Evolutionary conservation across 2,329 filamentous ascomycete species (phyloP), one percentile per base, ranked within the genome.

Genomic region (Calonectria hongkongensis): DNA sequence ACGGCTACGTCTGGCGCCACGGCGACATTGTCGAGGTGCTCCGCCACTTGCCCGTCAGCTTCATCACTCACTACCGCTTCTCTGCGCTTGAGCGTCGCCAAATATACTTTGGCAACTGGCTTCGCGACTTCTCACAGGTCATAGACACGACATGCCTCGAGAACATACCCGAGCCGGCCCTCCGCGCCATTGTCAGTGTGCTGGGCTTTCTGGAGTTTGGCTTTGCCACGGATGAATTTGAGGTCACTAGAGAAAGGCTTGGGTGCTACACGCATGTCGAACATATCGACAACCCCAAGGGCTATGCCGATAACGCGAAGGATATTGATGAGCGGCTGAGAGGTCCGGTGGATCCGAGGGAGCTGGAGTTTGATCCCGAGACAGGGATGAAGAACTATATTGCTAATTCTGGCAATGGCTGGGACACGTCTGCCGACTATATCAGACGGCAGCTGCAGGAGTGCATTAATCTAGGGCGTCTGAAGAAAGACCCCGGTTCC

Each of bases 331-430:
- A 88, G 48, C 72, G 76, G 10, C n/a, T 78, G 10, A 54, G 76
- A 39, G 76, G 76, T 9, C 76, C 76, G 8, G 39, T 78, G 45
- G 86, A 90, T 75, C 88, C 88, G 3, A 58, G 65, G 25, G 94
- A 95, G 79, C 88, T 94, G 36, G 90, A 93, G 70, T 89, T 95
- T 72, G 94, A 95, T 78, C 86, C 86, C 13, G 85, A 89, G 9
- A 95, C 94, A 0, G 95, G 95, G 36, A 97, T 98, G 95, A 98
- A 98, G 85, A 98, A 98, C 82, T 98, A 98, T 83, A 98, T 98
- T 76, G 93, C 96, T 70, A 98, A 97, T 79, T 87, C 86, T 12
- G 94, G 94, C 5, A 73, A 79, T 3, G 90, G 91, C 33, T 98
- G 95, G 93, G 94, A 95, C 1, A 98, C 96, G 4, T 97, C 95